A percentile compares a stretch with the other conserved stretches of the same genome.
Evolutionary conservation across 2,329 filamentous ascomycete species (phyloP).

Genomic region (Ophiostoma pallidulum): DNA sequence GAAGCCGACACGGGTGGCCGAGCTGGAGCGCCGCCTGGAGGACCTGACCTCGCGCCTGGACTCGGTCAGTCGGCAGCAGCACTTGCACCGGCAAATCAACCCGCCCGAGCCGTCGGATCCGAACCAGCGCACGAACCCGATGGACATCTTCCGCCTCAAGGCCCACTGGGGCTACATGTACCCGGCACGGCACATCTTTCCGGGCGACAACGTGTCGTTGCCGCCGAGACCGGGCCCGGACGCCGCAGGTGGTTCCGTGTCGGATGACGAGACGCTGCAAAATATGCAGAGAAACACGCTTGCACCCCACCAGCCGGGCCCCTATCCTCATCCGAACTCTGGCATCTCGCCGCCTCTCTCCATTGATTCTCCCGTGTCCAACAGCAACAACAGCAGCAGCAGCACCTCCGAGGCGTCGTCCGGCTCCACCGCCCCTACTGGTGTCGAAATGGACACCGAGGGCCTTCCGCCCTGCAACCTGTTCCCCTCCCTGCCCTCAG

Average conservation of each 20-base stretch:
- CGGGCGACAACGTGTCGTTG: conserved; percentile 6
- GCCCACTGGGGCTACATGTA: conserved; percentile 11
- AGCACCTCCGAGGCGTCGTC: neutral
- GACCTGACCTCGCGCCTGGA: conserved; percentile 39
- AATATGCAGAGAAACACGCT: neutral
- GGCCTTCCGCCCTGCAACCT: neutral
- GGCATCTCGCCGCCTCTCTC: conserved; percentile 3
- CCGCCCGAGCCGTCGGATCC: conserved; percentile 1
- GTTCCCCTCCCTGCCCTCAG: neutral
- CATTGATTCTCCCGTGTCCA: neutral
- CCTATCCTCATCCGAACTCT: neutral
- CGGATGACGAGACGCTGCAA: neutral
- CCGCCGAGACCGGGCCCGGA: neutral
- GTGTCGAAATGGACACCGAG: neutral
- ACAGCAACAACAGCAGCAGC: neutral
- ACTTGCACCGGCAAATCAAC: neutral
- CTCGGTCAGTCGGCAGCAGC: conserved; percentile 15
- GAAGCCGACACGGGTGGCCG: conserved; percentile 39
- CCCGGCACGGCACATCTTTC: conserved; percentile 29
- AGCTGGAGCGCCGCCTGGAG: conserved; percentile 41
- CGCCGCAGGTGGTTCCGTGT: neutral
- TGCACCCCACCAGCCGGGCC: neutral
- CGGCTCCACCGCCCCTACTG: neutral
- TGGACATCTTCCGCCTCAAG: conserved; percentile 4
- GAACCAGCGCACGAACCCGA: neutral